Conservation (phyloP, 1,284 basidiomycete genomes). For the Boletus chippewaensis region DNA sequence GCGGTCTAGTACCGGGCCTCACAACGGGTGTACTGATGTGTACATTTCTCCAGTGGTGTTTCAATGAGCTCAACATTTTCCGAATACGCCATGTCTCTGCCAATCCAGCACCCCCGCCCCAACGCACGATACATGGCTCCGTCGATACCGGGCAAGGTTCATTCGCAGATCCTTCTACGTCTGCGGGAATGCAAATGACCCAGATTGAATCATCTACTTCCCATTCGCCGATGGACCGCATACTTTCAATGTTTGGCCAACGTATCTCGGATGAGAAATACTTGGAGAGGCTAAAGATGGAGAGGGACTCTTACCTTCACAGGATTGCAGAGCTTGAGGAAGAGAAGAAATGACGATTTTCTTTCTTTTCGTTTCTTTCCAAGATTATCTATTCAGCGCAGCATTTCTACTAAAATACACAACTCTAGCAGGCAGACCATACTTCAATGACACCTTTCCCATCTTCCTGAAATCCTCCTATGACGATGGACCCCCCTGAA, state of each 20-base stretch:
- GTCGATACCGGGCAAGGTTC: background rate
- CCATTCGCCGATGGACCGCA: slow-evolving; percentile 27
- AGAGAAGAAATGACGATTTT: slow-evolving; percentile 30
- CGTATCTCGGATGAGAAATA: slow-evolving; percentile 61
- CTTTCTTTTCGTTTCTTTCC: background rate
- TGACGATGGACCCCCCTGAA: slow-evolving; percentile 37
- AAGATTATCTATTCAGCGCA: background rate
- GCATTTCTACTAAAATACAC: slow-evolving; percentile 3
- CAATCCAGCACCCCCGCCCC: slow-evolving; percentile 5
- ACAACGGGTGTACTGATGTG: slow-evolving; percentile 50
- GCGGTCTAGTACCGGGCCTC: slow-evolving; percentile 45
- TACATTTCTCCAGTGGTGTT: slow-evolving; percentile 51
- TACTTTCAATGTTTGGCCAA: slow-evolving; percentile 43
- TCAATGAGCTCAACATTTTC: slow-evolving; percentile 56
- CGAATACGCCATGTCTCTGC: slow-evolving; percentile 50
- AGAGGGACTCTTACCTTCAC: slow-evolving; percentile 45
- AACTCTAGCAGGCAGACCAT: slow-evolving; percentile 33
- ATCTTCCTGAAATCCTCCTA: slow-evolving; percentile 55
- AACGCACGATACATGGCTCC: background rate
- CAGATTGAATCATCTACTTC: slow-evolving; percentile 2
- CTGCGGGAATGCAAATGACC: slow-evolving; percentile 6
- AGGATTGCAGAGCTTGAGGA: slow-evolving; percentile 53
- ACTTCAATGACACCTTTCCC: slow-evolving; percentile 58
- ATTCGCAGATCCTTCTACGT: background rate
- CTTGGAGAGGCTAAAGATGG: slow-evolving; percentile 44